Base-by-base conservation (phyloP, 352 stramenopile species). In the Plasmopara halstedii region DNA sequence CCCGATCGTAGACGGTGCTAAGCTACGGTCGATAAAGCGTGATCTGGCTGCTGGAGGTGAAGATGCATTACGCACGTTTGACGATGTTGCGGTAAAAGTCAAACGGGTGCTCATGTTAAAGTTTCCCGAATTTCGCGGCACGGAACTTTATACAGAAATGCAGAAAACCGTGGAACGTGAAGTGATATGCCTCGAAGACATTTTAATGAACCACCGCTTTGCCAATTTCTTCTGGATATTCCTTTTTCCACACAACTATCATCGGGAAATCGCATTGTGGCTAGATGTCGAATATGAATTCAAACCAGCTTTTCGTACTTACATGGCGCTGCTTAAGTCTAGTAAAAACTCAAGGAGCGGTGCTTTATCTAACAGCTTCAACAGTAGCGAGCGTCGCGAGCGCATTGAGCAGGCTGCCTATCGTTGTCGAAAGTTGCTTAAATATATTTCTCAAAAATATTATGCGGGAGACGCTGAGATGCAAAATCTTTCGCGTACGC, bases 191-290 rank as follows among this genome's bases (percentile, higher is more conserved):
- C 61, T 93, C 1, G 82, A 93, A 40, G 80, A 88, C 23, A 88
- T 93, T 7, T 45, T 93, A 52, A 88, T 93, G 74, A 93, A 93
- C 46, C 82, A 89, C 37, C 74, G 80, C 4, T 87, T 93, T 42
- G 80, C 77, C 29, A 88, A 90, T 41, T 93, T 89, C 52, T 93
- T 93, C 36, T 89, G 76, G 79, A 78, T 89, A n/a, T 93, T 93
- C 49, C 51, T 88, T 14, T 93, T 93, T 43, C 82, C 78, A 4
- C 82, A 93, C 62, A 86, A 93, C 21, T 93, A 93, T 36, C 82
- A 93, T 46, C 76, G 78, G 13, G 82, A 93, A 54, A 85, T 93
- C 31, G 79, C 74, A 27, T 53, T 93, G 14, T 93, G 78, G 79
- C 53, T 93, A 19, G 82, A 93, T 40, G 74, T 93, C 17, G 79